Base-by-base conservation (phyloP, 1,139 yeast genomes). In the Yamadazyma atlantica region DNA sequence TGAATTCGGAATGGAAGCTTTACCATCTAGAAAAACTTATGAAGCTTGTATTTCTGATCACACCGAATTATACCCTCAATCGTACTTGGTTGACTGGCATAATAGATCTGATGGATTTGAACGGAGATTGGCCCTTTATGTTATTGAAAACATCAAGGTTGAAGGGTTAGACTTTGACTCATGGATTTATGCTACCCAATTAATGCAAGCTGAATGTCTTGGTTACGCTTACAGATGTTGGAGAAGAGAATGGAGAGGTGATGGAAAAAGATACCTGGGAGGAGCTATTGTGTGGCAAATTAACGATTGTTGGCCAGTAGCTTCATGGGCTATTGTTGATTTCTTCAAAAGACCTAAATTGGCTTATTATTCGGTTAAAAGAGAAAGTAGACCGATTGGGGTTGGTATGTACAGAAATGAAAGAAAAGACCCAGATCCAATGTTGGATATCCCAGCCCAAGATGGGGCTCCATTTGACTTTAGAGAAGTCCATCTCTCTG, bases 291-390 rank as follows among this genome's bases (percentile, higher is more conserved):
- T 73, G 5, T 73, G 79, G 79, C 79, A 73, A 49, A 52, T 69
- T 17, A 72, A 73, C 41, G 79, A 73, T 48, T 73, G 78, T 47
- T 73, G 76, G 75, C 78, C 78, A 3, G 71, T 61, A 7, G 58
- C 74, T 3, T 60, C 70, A 16, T 73, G 79, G 79, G 58, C 77
- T 1, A 54, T 71, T 22, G 54, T 66, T 25, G 79, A 73, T 48
- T 69, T 55, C 49, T 62, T 55, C 39, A 48, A 50, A 17, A 51
- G 62, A 12, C 75, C 75, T 6, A 73, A 73, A 50, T 51, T 73
- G 38, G 69, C 72, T 0, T 73, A 62, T 48, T 73, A 66, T 45
- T 65, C 75, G 3, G 59, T 73, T 22, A 71, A 67, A 48, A 57
- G 79, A 43, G 78, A 73, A 49, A 52, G 64, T 38, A 43, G 47